Base-by-base conservation (phyloP, 2,329 filamentous ascomycete species). In the Penicillium sp. region DNA sequence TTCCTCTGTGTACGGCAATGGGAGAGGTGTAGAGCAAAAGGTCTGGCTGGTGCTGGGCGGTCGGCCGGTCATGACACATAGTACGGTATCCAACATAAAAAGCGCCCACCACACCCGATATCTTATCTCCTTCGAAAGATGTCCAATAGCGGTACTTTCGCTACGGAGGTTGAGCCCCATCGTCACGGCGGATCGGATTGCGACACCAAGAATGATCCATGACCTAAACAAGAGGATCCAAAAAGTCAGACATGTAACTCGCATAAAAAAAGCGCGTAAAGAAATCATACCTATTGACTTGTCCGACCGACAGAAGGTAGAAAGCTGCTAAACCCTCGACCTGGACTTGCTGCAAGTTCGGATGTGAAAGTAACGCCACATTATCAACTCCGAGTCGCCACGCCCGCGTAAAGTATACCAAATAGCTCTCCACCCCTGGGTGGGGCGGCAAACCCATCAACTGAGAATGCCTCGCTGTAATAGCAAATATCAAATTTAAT, bases 71-170 rank as follows among this genome's bases (percentile, higher is more conserved):
- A 78, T 74, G 56, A 74, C 69, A 50, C 70, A 74, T n/a, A 79
- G 68, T 24, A 70, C 68, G 22, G 72, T 72, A 62, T 79, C 77
- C 13, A 79, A 64, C 33, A 70, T 63, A 46, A 76, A 76, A 4
- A 79, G 59, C n/a, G 76, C 72, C 74, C 76, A 79, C 77, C 77
- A 79, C 7, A 78, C 69, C 13, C 75, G 69, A 58, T 77, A 77
- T 13, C 76, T 72, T 49, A 71, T 72, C 61, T 78, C 76, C 55
- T 76, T 78, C 10, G 75, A 74, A 8, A 66, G 61, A 49, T 73
- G 67, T 5, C 66, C 63, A 33, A 78, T 64, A 13, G 63, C 67
- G n/a, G 62, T 66, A 43, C 71, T 77, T 48, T 74, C 74, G 53
- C 73, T 79, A 29, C 71, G 72, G 49, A 80, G 65, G 50, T 79